phyloP scores from a whole-genome alignment of 805 yeast genomes.

The Monosporozyma solicola region DNA sequence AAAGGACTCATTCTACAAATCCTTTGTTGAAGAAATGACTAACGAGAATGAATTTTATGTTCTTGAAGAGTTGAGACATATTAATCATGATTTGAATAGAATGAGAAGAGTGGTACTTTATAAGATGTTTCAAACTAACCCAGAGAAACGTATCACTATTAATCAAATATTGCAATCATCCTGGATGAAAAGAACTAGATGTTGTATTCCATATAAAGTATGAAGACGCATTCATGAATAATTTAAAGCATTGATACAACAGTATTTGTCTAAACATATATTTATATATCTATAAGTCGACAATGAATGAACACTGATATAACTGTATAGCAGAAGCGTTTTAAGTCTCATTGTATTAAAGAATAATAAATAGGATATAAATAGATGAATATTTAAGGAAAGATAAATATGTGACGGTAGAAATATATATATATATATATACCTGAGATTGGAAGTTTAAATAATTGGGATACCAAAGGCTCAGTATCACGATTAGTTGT shows the following conservation, averaged over 20 bases:
- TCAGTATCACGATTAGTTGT: constrained; percentile 6
- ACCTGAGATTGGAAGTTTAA: not conserved
- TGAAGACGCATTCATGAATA: not conserved
- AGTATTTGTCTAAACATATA: not conserved
- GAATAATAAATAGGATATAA: not conserved
- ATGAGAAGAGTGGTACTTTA: constrained; percentile 44
- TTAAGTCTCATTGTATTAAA: not conserved
- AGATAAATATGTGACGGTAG: not conserved
- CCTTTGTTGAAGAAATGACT: constrained; percentile 38
- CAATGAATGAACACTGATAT: not conserved
- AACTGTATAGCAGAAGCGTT: not conserved
- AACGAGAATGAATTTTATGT: constrained; percentile 36
- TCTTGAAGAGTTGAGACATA: constrained; percentile 45
- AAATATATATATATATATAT: not conserved
- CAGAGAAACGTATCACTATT: constrained; percentile 42
- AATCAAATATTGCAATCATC: constrained; percentile 46
- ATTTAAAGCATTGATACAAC: not conserved
- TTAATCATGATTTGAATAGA: constrained; percentile 31
- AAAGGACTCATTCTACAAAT: constrained; percentile 40
- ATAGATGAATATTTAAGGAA: not conserved
- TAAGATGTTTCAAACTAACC: constrained; percentile 51
- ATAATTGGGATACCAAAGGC: not conserved
- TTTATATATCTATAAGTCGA: not conserved
- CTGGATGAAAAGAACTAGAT: constrained; percentile 51
- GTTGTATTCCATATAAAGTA: constrained; percentile 36